Evolutionary conservation across 2,329 filamentous ascomycete genomes (phyloP).

Genomic region (Diaporthe vaccinii): DNA sequence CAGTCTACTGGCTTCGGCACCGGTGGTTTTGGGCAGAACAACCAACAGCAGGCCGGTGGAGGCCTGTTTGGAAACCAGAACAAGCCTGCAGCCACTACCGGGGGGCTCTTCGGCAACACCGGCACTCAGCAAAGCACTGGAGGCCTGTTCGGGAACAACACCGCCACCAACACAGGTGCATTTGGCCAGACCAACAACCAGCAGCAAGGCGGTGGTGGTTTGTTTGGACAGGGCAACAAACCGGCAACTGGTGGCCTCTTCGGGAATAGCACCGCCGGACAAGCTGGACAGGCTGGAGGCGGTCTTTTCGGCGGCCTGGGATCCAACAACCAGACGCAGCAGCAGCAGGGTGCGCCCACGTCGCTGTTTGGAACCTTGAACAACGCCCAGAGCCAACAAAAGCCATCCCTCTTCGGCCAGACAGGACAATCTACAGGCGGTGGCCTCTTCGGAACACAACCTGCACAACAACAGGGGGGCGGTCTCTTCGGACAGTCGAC

Average conservation of each 20-base stretch:
- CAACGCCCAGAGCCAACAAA: conserved; percentile 62
- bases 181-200: conserved; percentile 44
- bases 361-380: conserved; percentile 63
- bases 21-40: conserved; percentile 56
- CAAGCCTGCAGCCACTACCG: conserved; percentile 39
- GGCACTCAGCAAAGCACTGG: conserved; percentile 46
- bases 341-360: conserved; percentile 53
- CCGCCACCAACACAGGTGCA: conserved; percentile 49
- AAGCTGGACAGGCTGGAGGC: conserved; percentile 54
- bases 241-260: conserved; percentile 63
- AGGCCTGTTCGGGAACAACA: conserved; percentile 52
- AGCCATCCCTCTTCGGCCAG: conserved; percentile 68
- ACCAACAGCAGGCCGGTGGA: conserved; percentile 51
- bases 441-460: conserved; percentile 68
- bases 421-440: conserved; percentile 58
- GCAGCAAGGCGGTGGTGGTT: conserved; percentile 49
- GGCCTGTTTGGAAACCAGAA: conserved; percentile 42
- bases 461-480: conserved; percentile 58
- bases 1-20: conserved; percentile 52
- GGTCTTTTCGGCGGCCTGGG: conserved; percentile 66
- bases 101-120: conserved; percentile 48
- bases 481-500: conserved; percentile 62
- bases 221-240: conserved; percentile 59
- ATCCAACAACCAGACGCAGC: conserved; percentile 50
- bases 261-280: conserved; percentile 55